These are phyloP conservation scores for Rubus idaeus DNA, from an alignment of 306 rosid species.

Conservation along the genomic window DNA sequence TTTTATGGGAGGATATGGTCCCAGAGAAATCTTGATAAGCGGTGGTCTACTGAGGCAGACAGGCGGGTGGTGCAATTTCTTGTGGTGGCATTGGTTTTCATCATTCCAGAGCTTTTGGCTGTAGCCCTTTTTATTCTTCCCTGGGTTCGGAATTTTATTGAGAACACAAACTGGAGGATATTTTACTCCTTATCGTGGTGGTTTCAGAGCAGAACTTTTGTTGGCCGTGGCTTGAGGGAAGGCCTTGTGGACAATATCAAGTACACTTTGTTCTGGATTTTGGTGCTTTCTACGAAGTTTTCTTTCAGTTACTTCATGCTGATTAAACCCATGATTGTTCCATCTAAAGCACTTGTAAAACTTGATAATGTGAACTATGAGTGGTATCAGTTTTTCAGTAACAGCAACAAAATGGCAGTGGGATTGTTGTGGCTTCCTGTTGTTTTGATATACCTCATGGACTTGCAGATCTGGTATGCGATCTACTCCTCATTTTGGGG, in stretches of 20 bases:
- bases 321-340: slow-evolving; percentile 84
- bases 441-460: slow-evolving; percentile 84
- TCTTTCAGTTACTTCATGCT: slow-evolving; percentile 84
- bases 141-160: slow-evolving; percentile 86
- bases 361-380: slow-evolving; percentile 46
- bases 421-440: slow-evolving; percentile 87
- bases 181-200: slow-evolving; percentile 86
- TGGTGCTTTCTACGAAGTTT: slow-evolving; percentile 79
- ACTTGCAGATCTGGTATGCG: slow-evolving; percentile 90
- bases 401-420: slow-evolving; percentile 64
- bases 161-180: slow-evolving; percentile 79
- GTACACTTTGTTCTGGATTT: slow-evolving; percentile 77
- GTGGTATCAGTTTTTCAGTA: slow-evolving; percentile 57
- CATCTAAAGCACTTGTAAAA: slow-evolving; percentile 56
- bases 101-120: slow-evolving; percentile 80
- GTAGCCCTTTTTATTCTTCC: slow-evolving; percentile 71
- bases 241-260: slow-evolving; percentile 78
- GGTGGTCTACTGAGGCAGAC: slow-evolving; percentile 67
- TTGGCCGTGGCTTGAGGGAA: slow-evolving; percentile 96
- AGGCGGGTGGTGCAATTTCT: slow-evolving; percentile 59
- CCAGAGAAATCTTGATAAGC: slow-evolving; percentile 54
- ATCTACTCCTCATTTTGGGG: slow-evolving; percentile 89
- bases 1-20: slow-evolving; percentile 78
- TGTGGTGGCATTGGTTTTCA: slow-evolving; percentile 53
- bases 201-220: slow-evolving; percentile 87